These are phyloP conservation scores for Pseudocercospora eumusae DNA, from an alignment of 2,329 filamentous ascomycete genomes.

Conservation along the genomic window DNA sequence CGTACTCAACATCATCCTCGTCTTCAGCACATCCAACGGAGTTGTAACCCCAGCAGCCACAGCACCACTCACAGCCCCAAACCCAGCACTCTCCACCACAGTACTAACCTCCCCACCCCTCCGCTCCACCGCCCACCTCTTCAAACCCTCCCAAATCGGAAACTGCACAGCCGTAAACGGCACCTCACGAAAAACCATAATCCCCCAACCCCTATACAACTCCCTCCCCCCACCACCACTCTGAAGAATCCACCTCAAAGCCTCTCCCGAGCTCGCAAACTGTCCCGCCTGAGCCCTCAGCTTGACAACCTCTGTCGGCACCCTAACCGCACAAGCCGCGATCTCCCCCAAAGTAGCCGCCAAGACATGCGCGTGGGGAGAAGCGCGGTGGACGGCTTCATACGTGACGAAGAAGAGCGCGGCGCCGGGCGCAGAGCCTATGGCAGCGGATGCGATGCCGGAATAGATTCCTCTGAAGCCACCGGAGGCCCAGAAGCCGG, in stretches of 20 bases:
- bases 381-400: too few relatives aligned
- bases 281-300: slow-evolving; percentile 89
- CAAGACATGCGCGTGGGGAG: slow-evolving; percentile 85
- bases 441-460: slow-evolving; percentile 82
- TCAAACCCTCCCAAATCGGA: slow-evolving; percentile 92
- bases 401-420: slow-evolving; percentile 79
- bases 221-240: slow-evolving; percentile 65
- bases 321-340: slow-evolving; percentile 85
- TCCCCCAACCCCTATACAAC: slow-evolving; percentile 86
- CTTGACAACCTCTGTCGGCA: slow-evolving; percentile 96
- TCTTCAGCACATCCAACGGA: slow-evolving; percentile 94
- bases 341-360: slow-evolving; percentile 86
- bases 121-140: slow-evolving; percentile 62
- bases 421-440: slow-evolving; percentile 89
- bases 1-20: slow-evolving; percentile 85
- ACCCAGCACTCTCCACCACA: slow-evolving; percentile 77
- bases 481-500: slow-evolving; percentile 76
- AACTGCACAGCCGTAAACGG: slow-evolving; percentile 98
- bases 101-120: slow-evolving; percentile 42
- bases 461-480: slow-evolving; percentile 92
- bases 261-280: slow-evolving; percentile 67
- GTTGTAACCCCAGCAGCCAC: slow-evolving; percentile 87
- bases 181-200: slow-evolving; percentile 93
- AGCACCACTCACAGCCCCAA: slow-evolving; percentile 80
- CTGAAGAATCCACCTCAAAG: slow-evolving; percentile 69